These are phyloP conservation scores for Nakazawaea wyomingensis DNA, from an alignment of 805 yeast genomes.

Conservation along the genomic window DNA sequence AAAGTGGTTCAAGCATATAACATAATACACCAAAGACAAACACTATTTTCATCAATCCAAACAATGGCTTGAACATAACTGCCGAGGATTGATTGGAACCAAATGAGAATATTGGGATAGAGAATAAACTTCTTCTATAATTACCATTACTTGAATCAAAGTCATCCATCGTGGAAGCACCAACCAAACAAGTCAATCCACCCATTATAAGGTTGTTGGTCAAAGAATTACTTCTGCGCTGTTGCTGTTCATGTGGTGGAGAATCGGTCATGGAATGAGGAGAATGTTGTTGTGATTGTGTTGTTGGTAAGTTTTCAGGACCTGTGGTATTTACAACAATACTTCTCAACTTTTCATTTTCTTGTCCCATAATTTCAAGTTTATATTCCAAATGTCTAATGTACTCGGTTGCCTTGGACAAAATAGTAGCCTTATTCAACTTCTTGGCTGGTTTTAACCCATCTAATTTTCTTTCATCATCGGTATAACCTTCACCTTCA, in stretches of 20 bases:
- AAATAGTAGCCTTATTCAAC: conserved; percentile 70
- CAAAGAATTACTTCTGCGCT: conserved; percentile 15
- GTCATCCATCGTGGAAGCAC: conserved; percentile 54
- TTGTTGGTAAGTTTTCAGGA: conserved; percentile 10
- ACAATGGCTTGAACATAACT: conserved; percentile 21
- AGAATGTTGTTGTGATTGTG: conserved; percentile 16
- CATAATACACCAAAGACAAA: conserved; percentile 17
- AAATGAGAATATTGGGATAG: conserved; percentile 25
- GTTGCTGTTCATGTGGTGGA: conserved; percentile 12
- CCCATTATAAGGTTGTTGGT: conserved; percentile 52
- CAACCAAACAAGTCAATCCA: conserved; percentile 60
- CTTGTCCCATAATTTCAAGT: conserved; percentile 42
- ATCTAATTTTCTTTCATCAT: conserved; percentile 52
- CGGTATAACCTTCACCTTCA: conserved; percentile 49
- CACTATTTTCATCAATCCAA: conserved; percentile 23
- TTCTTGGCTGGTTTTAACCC: conserved; percentile 75
- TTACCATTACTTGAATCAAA: conserved; percentile 24
- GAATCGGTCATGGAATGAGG: conserved; percentile 13
- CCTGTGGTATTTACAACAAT: conserved; percentile 14
- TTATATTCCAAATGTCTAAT: conserved; percentile 67
- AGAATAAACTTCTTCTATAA: conserved; percentile 23
- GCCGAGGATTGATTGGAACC: conserved; percentile 18
- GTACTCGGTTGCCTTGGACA: conserved; percentile 73
- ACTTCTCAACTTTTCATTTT: conserved; percentile 37
- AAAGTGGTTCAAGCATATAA: conserved; percentile 10